These are phyloP conservation scores for Barnettozyma siamensis DNA, from an alignment of 805 yeast genomes.

Conservation along the genomic window DNA sequence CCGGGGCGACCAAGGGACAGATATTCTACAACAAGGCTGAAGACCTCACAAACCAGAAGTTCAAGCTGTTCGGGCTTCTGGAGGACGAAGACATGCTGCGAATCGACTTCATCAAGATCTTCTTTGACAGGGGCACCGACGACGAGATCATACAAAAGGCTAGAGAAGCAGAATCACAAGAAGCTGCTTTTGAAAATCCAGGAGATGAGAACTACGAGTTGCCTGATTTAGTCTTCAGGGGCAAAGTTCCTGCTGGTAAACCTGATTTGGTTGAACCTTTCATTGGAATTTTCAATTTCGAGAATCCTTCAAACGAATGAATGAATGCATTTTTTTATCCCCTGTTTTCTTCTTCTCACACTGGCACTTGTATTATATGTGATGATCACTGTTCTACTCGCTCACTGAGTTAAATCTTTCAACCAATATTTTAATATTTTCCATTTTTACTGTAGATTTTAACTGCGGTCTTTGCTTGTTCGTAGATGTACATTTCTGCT, in stretches of 20 bases:
- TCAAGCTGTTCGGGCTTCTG: conserved; percentile 42
- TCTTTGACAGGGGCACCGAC: conserved; percentile 18
- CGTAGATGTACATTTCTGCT: too few species aligned
- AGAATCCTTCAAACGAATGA: conserved; percentile 19
- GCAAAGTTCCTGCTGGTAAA: conserved; percentile 46
- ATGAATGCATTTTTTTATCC: neutral
- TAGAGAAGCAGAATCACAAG: conserved; percentile 11
- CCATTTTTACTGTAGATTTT: too few species aligned
- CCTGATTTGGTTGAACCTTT: conserved; percentile 49
- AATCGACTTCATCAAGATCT: conserved; percentile 46
- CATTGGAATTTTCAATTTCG: conserved; percentile 50
- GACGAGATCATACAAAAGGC: conserved; percentile 6
- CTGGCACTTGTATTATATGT: too few species aligned
- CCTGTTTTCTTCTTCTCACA: too few species aligned
- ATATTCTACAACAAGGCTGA: conserved; percentile 43
- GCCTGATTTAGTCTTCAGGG: conserved; percentile 46
- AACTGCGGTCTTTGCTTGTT: too few species aligned
- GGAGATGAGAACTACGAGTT: conserved; percentile 34
- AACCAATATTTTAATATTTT: too few species aligned
- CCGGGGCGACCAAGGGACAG: conserved; percentile 44
- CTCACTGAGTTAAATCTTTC: too few species aligned
- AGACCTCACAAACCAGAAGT: conserved; percentile 41
- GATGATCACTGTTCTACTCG: too few species aligned
- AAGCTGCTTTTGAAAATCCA: conserved; percentile 25
- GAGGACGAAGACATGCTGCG: conserved; percentile 42